These are phyloP conservation scores for Colletotrichum sp. DNA, from an alignment of 2,329 filamentous ascomycete genomes.

Conservation along the genomic window DNA sequence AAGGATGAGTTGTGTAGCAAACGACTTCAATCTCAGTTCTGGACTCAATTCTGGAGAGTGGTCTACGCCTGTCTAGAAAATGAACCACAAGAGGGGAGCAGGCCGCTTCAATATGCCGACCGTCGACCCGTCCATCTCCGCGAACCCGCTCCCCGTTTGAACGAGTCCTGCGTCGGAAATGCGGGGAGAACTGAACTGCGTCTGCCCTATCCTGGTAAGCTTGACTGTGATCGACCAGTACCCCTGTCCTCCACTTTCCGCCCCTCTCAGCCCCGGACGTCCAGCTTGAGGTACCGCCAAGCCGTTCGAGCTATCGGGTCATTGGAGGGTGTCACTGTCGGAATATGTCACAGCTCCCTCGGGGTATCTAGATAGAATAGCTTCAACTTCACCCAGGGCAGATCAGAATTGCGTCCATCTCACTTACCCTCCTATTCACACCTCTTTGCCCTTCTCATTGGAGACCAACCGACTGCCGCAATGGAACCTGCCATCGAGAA, in stretches of 20 bases:
- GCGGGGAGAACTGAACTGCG: neutral
- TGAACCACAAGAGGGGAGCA: neutral
- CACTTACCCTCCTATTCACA: neutral
- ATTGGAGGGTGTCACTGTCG: neutral
- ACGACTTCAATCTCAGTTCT: neutral
- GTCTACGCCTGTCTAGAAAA: neutral
- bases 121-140: neutral
- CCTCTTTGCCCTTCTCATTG: neutral
- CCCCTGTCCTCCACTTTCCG: constrained; percentile 19
- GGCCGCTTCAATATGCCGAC: constrained; percentile 15
- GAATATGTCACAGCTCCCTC: neutral
- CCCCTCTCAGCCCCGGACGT: neutral
- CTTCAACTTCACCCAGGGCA: neutral
- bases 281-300: neutral
- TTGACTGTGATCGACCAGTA: neutral
- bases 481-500: constrained; percentile 15
- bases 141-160: neutral
- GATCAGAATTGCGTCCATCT: neutral
- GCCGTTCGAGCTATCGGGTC: neutral
- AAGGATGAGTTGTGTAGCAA: neutral
- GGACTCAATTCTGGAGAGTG: neutral
- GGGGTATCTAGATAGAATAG: neutral
- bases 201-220: neutral
- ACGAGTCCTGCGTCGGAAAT: neutral
- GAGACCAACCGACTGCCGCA: neutral